A percentile compares a stretch with the other conserved stretches of the same genome.
These are phyloP conservation scores for Lactifluus pinguis DNA, from an alignment of 768 basidiomycete genomes.

Conservation along the genomic window DNA sequence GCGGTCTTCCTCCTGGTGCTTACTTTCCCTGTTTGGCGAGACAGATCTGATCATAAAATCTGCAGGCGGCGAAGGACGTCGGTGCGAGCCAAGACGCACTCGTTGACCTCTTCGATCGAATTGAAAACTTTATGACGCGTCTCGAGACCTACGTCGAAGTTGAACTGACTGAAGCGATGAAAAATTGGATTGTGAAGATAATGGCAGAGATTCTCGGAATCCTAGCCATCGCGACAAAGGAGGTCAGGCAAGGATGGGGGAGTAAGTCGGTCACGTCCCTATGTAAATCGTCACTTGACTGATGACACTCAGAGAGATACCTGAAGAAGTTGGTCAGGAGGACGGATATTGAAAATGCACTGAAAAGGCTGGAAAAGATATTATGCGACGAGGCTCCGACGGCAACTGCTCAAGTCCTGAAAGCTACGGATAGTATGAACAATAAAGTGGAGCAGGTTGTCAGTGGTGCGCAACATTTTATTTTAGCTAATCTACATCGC, in stretches of 20 bases:
- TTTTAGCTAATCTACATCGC: neutral
- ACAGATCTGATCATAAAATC: neutral
- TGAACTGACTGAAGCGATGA: neutral
- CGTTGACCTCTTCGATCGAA: neutral
- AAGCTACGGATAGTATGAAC: neutral
- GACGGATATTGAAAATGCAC: neutral
- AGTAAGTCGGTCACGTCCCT: neutral
- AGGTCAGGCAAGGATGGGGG: neutral
- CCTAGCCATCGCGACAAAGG: neutral
- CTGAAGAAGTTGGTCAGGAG: neutral
- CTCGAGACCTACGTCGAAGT: neutral
- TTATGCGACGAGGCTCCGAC: neutral
- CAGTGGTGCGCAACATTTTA: neutral
- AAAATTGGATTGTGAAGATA: neutral
- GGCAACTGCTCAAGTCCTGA: neutral
- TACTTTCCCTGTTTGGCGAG: neutral
- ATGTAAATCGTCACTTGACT: neutral
- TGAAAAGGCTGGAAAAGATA: neutral
- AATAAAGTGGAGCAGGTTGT: neutral
- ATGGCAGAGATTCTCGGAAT: conserved; percentile 1
- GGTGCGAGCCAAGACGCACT: neutral
- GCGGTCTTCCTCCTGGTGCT: neutral
- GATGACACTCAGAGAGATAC: neutral
- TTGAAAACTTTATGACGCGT: neutral
- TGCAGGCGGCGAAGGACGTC: neutral